These are phyloP conservation scores for Penicillium olsonii DNA, from an alignment of 2,329 filamentous ascomycete species.

Conservation along the genomic window DNA sequence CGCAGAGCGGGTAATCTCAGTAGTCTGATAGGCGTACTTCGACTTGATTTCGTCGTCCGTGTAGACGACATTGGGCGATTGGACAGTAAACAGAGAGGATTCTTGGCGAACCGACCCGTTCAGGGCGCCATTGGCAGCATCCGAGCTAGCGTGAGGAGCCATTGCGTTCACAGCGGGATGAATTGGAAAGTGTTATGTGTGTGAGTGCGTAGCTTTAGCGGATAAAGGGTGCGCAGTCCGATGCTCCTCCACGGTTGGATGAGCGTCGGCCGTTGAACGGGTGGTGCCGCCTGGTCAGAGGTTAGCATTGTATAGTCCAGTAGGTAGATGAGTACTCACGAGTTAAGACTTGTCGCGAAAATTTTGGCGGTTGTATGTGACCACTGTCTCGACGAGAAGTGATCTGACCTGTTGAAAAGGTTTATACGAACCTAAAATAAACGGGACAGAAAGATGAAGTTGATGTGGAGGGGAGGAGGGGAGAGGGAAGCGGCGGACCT, in stretches of 20 bases:
- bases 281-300: constrained; percentile 72
- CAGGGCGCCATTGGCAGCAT: constrained; percentile 58
- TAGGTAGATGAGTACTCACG: constrained; percentile 61
- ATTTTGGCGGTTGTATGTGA: constrained; percentile 75
- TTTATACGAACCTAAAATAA: constrained; percentile 27
- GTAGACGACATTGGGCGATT: constrained; percentile 91
- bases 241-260: constrained; percentile 81
- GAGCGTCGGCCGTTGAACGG: constrained; percentile 96
- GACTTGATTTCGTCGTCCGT: constrained; percentile 84
- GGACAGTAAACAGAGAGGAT: constrained; percentile 72
- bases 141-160: constrained; percentile 83
- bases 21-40: constrained; percentile 96
- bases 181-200: constrained; percentile 48
- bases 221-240: constrained; percentile 54
- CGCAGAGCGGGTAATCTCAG: constrained; percentile 69
- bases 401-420: constrained; percentile 47
- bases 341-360: constrained; percentile 98
- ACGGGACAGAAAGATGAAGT: constrained; percentile 13
- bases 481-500: not conserved
- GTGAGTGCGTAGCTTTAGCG: constrained; percentile 42
- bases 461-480: not conserved
- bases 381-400: constrained; percentile 58
- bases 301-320: constrained; percentile 5
- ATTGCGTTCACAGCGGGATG: constrained; percentile 57
- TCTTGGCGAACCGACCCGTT: constrained; percentile 52